Percentiles rank a stretch among this genome's conserved stretches.
Evolutionary conservation across 2,329 filamentous ascomycete species (phyloP).

Genomic region (Hypoxylon sp.): DNA sequence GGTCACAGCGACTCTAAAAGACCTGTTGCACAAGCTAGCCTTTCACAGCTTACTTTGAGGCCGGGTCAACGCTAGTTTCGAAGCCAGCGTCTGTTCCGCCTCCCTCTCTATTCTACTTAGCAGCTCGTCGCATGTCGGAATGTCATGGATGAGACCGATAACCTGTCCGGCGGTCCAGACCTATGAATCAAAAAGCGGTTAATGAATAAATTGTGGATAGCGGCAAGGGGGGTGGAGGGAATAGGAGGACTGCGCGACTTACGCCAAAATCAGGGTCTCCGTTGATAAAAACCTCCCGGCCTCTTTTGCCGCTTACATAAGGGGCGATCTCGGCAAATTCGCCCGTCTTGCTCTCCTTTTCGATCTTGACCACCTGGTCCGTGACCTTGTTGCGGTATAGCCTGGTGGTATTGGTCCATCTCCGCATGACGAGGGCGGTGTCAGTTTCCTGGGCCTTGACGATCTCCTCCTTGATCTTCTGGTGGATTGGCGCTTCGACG

Average conservation of each 20-base stretch:
- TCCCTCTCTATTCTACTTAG: conserved; percentile 81
- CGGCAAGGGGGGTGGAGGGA: not conserved
- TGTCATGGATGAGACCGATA: conserved; percentile 88
- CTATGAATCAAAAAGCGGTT: conserved; percentile 58
- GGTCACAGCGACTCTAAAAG: conserved; percentile 9
- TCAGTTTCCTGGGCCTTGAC: conserved; percentile 90
- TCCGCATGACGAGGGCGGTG: conserved; percentile 85
- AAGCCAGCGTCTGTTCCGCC: conserved; percentile 74
- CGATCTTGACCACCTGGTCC: conserved; percentile 82
- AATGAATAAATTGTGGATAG: conserved; percentile 19
- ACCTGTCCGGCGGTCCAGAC: conserved; percentile 98
- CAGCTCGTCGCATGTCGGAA: conserved; percentile 79
- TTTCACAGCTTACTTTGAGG: conserved; percentile 70
- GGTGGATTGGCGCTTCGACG: conserved; percentile 89
- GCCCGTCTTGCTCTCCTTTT: conserved; percentile 83
- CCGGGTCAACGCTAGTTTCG: conserved; percentile 67
- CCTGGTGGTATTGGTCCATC: conserved; percentile 93
- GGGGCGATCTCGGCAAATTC: conserved; percentile 91
- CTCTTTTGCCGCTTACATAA: conserved; percentile 89
- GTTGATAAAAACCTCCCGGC: conserved; percentile 90
- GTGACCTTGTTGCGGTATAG: conserved; percentile 93
- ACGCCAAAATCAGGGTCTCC: conserved; percentile 92
- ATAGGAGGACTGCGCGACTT: conserved; percentile 57
- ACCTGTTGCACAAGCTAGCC: conserved; percentile 27
- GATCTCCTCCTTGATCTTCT: conserved; percentile 94